A percentile compares a stretch with the other conserved stretches of the same genome.
Evolutionary conservation across 306 rosid genomes (phyloP).

Genomic region (Abrus pulchellus): DNA sequence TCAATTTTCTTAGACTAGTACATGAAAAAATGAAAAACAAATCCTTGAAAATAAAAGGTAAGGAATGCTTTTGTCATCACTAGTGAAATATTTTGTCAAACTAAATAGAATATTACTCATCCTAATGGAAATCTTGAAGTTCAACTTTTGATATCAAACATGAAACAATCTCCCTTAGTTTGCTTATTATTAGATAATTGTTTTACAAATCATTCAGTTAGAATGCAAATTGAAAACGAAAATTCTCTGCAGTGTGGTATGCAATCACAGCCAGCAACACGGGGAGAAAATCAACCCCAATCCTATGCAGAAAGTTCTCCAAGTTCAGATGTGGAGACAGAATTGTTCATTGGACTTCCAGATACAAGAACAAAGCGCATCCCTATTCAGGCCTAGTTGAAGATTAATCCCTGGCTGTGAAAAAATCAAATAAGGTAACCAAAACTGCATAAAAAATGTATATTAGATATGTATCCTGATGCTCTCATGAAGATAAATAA

Average conservation of each 20-base stretch:
- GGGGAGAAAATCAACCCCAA: conserved; percentile 40
- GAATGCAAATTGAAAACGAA: conserved; percentile 22
- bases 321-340: conserved; percentile 83
- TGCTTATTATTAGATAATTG: not conserved
- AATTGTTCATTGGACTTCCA: conserved; percentile 79
- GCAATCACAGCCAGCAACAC: conserved; percentile 24
- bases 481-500: conserved; percentile 21
- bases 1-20: not conserved
- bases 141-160: not conserved
- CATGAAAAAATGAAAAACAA: not conserved
- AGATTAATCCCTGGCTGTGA: conserved; percentile 22
- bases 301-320: conserved; percentile 54
- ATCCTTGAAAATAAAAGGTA: not conserved
- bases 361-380: conserved; percentile 58
- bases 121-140: not conserved
- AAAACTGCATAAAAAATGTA: conserved; percentile 40
- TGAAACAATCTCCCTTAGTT: not conserved
- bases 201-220: not conserved
- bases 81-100: not conserved
- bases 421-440: conserved; percentile 35
- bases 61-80: not conserved
- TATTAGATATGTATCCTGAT: conserved; percentile 34
- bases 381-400: conserved; percentile 23
- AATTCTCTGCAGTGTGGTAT: conserved; percentile 54
- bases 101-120: not conserved